Evolutionary conservation across 139 green algal genomes (phyloP), one percentile per base, ranked within the genome.

Genomic region (Picochlorum costavermella): DNA sequence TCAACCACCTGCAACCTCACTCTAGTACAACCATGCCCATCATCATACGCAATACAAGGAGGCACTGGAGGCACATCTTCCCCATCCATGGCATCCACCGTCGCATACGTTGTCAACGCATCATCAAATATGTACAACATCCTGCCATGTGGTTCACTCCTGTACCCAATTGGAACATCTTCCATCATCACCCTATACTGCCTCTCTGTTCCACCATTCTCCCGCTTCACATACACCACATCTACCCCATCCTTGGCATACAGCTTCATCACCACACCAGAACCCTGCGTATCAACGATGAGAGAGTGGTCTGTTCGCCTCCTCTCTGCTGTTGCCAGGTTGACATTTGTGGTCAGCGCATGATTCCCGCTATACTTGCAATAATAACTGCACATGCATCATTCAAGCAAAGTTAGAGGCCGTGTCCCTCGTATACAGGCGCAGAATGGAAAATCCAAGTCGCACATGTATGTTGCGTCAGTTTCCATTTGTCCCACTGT

Each of bases 311-410:
- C 88, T 29, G 86, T 90, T 5, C 75, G 59, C 9, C 88, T 67
- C 9, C 75, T 66, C 1, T 87, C 86, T 45, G 88, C 73, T 23
- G 66, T 82, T 30, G 76, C 72, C 11, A 95, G 78, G 73, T 95
- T 81, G 51, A 71, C 79, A 65, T 91, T 81, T 78, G 84, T 91
- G 2, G 80, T 95, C 57, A 95, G 79, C 2, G 83, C 87, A 57
- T 90, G 83, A 36, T 83, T 79, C 30, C 87, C 84, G 44, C 81
- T 89, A 73, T 84, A 86, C 57, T 90, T 89, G 74, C 88, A 95
- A 71, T 95, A 91, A 61, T 94, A 94, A 30, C 33, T 66, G 36
- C 10, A 59, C 20, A 2, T 5, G 3, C 9, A 53, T 2, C 3
- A 28, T 29, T 23, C 16, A 45, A 61, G n/a, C 16, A 33, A 10